Percentiles rank a stretch among this genome's conserved stretches.
These are phyloP conservation scores for Acer negundo DNA, from an alignment of 345 rosid species.

Conservation along the genomic window DNA sequence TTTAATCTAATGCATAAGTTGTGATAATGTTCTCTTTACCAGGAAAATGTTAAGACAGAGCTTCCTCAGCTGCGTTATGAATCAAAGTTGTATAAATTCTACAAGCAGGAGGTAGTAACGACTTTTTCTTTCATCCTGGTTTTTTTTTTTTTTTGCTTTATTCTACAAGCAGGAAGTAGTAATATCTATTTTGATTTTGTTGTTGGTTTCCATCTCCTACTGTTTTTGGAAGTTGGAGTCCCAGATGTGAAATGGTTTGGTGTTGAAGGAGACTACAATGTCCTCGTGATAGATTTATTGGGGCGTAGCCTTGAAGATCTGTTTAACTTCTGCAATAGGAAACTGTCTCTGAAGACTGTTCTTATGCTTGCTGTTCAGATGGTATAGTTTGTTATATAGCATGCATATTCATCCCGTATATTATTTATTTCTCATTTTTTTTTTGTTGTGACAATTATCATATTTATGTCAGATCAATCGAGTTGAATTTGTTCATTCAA, in stretches of 20 bases:
- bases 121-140: neutral
- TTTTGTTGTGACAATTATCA: conserved; percentile 11
- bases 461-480: conserved; percentile 66
- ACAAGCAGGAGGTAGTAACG: conserved; percentile 96
- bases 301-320: conserved; percentile 96
- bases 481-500: conserved; percentile 82
- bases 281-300: conserved; percentile 82
- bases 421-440: conserved; percentile 9
- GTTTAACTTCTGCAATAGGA: conserved; percentile 85
- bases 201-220: conserved; percentile 6
- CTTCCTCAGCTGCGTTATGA: conserved; percentile 84
- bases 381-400: conserved; percentile 45
- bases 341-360: conserved; percentile 84
- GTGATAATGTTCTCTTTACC: conserved; percentile 19
- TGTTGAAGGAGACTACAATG: conserved; percentile 82
- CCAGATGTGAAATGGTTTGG: conserved; percentile 86
- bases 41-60: conserved; percentile 94
- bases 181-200: neutral
- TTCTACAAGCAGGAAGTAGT: neutral
- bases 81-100: conserved; percentile 84
- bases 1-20: neutral
- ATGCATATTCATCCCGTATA: conserved; percentile 7
- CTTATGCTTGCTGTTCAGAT: conserved; percentile 96
- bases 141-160: neutral
- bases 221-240: conserved; percentile 66